A percentile compares a stretch with the other conserved stretches of the same genome.
These are phyloP conservation scores for Ustilago trichophora DNA, from an alignment of 1,284 basidiomycete species.

Conservation along the genomic window DNA sequence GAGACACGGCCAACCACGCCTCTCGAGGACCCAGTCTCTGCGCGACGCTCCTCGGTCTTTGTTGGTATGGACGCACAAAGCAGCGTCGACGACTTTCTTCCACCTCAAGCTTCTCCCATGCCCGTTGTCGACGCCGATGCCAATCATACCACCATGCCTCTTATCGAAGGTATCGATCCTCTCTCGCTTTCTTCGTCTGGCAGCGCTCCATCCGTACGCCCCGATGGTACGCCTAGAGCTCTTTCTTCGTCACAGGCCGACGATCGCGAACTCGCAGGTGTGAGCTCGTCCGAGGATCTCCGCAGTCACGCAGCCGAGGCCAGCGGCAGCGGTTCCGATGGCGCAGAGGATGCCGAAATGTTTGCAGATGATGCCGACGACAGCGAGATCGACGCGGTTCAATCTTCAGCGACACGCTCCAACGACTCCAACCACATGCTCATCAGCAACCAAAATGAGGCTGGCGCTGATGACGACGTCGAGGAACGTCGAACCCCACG, in stretches of 20 bases:
- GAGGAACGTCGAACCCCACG: slow-evolving; percentile 54
- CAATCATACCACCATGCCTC: slow-evolving; percentile 17
- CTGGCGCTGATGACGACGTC: slow-evolving; percentile 25
- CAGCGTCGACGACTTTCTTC: slow-evolving; percentile 35
- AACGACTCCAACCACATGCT: slow-evolving; percentile 24
- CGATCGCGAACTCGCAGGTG: slow-evolving; percentile 15
- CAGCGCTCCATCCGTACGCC: slow-evolving; percentile 14
- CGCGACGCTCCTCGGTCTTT: slow-evolving; percentile 35
- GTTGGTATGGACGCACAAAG: slow-evolving; percentile 35
- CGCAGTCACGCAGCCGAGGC: slow-evolving; percentile 39
- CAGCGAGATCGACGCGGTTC: slow-evolving; percentile 35
- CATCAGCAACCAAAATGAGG: not conserved
- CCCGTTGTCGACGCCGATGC: slow-evolving; percentile 29
- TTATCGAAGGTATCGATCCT: slow-evolving; percentile 44
- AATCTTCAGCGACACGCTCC: slow-evolving; percentile 15
- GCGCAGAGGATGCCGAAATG: slow-evolving; percentile 62
- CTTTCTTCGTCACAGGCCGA: slow-evolving; percentile 14
- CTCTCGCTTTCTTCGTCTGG: slow-evolving; percentile 23
- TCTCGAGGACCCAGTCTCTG: slow-evolving; percentile 33
- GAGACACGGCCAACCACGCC: slow-evolving; percentile 49
- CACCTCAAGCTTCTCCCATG: slow-evolving; percentile 32
- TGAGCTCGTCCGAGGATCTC: slow-evolving; percentile 51
- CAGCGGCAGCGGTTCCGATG: slow-evolving; percentile 60
- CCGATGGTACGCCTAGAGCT: slow-evolving; percentile 37
- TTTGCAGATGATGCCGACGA: slow-evolving; percentile 54